phyloP scores from a whole-genome alignment of 2,329 filamentous ascomycete genomes.

The Ophiostoma ulmi region DNA sequence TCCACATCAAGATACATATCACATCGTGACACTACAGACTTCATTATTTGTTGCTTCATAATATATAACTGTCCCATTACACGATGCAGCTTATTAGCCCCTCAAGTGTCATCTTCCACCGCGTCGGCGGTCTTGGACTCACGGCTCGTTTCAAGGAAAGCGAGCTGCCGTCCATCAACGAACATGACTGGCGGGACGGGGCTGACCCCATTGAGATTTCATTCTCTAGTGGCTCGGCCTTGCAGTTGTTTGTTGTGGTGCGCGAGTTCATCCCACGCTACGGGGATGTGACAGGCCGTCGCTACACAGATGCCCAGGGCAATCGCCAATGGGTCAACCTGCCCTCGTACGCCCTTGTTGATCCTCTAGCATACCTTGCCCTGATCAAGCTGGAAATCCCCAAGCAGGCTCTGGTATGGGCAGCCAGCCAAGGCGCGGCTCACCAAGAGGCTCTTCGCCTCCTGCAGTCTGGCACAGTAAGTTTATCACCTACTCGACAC shows the following conservation, averaged over 20 bases:
- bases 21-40: background rate
- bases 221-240: constrained; percentile 22
- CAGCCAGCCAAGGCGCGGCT: constrained; percentile 16
- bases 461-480: constrained; percentile 16
- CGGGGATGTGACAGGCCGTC: constrained; percentile 26
- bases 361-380: constrained; percentile 18
- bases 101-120: constrained; percentile 24
- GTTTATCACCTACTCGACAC: background rate
- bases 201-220: background rate
- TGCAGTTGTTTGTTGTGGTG: constrained; percentile 17
- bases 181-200: constrained; percentile 21
- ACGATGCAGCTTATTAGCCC: constrained; percentile 23
- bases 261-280: constrained; percentile 22
- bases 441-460: constrained; percentile 27
- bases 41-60: background rate
- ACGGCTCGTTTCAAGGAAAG: constrained; percentile 24
- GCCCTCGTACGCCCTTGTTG: constrained; percentile 23
- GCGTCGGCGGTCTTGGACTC: constrained; percentile 25
- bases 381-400: constrained; percentile 15
- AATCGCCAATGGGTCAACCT: constrained; percentile 23
- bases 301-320: constrained; percentile 23
- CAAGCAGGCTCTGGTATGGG: constrained; percentile 12
- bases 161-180: constrained; percentile 19
- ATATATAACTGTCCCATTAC: background rate
- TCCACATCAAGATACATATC: background rate